Base-by-base conservation (phyloP, 1,284 basidiomycete species). In the Boletus calvinii region DNA sequence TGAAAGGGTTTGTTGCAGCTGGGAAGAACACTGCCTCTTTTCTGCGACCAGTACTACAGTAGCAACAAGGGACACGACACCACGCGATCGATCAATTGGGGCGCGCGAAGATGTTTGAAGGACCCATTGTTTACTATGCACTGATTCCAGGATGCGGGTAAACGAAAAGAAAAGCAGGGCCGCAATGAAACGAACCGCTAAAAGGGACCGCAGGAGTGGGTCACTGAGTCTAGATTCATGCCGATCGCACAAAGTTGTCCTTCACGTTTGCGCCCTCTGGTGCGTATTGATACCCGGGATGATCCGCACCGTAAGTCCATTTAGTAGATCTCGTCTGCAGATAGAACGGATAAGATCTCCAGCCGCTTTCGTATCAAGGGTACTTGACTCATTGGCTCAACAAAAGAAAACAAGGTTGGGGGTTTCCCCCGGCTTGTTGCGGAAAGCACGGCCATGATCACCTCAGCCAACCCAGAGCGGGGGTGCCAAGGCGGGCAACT, bases 281-380 rank as follows among this genome's bases (percentile, higher is more conserved):
- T 42, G 31, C 3, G 30, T 24, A 44, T 57, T 55, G 54, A 59
- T 53, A 38, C 52, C 59, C 65, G 65, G 65, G 41, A 63, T 68
- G 63, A 68, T 64, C 63, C 63, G 64, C 50, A 50, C 12, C 22
- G 38, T 17, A 40, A 41, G 53, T 48, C 52, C 47, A 52, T 67
- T 62, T 56, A 59, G 52, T 56, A 59, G 52, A 61, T 46, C 45
- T 40, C 38, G 38, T 55, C 26, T 54, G 65, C 45, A 56, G 57
- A 65, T 65, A 56, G 54, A 53, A 64, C 55, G 63, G 62, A 55
- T 50, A 48, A 64, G 53, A 62, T 63, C 52, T 54, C 46, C 35
- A 40, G 29, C 43, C 50, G 26, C 56, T 52, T 50, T 60, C 44
- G 34, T 53, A 60, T 56, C 44, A 48, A 54, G 57, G 62, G 60